These are phyloP conservation scores for Tolypocladium endophyticum DNA, from an alignment of 2,329 filamentous ascomycete genomes.

Conservation along the genomic window DNA sequence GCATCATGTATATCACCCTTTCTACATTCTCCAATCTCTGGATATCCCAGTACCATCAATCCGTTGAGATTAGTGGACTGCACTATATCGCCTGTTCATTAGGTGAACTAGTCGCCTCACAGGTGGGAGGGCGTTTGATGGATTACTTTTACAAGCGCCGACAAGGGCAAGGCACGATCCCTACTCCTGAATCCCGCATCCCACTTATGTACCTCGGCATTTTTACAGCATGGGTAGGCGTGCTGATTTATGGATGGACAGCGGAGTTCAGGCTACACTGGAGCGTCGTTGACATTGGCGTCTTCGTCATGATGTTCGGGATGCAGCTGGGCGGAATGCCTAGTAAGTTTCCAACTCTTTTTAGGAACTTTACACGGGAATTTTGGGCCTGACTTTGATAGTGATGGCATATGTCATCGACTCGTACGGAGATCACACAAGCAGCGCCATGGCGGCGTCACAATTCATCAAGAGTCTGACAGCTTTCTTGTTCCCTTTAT, in stretches of 20 bases:
- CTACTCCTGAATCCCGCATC: slow-evolving; percentile 12
- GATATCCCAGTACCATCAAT: slow-evolving; percentile 41
- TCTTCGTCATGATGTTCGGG: slow-evolving; percentile 20
- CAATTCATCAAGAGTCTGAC: slow-evolving; percentile 32
- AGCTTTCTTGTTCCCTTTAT: slow-evolving; percentile 39
- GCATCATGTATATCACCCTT: slow-evolving; percentile 53
- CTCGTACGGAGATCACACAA: slow-evolving; percentile 33
- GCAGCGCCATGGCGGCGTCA: slow-evolving; percentile 33
- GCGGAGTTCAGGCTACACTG: slow-evolving; percentile 25
- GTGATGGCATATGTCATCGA: slow-evolving; percentile 21
- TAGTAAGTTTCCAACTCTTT: neutral
- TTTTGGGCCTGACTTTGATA: neutral
- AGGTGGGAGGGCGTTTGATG: slow-evolving; percentile 32
- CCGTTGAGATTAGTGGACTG: slow-evolving; percentile 46
- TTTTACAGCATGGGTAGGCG: slow-evolving; percentile 26
- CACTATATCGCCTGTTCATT: slow-evolving; percentile 54
- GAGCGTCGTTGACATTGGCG: slow-evolving; percentile 25
- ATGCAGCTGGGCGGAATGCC: neutral
- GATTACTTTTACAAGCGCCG: slow-evolving; percentile 22
- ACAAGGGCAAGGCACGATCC: neutral
- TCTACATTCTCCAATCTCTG: slow-evolving; percentile 52
- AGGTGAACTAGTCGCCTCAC: slow-evolving; percentile 48
- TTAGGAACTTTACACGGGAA: neutral
- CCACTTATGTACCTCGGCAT: slow-evolving; percentile 24
- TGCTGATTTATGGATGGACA: slow-evolving; percentile 34